These are phyloP conservation scores for Westerdykella sp. DNA, from an alignment of 2,329 filamentous ascomycete species.

Conservation along the genomic window DNA sequence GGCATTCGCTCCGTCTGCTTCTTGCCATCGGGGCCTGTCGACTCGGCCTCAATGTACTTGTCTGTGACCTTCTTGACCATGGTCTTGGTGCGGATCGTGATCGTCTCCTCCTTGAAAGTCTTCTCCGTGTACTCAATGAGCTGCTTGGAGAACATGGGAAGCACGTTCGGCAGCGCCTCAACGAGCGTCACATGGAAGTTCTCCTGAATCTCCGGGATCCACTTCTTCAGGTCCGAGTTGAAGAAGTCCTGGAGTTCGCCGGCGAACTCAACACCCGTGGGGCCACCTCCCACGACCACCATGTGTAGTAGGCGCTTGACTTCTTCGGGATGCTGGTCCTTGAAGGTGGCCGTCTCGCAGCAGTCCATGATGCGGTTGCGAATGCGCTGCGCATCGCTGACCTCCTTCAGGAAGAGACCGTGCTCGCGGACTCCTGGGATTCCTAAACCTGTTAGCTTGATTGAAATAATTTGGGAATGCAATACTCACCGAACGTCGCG, in stretches of 20 bases:
- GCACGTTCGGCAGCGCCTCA: conserved; percentile 90
- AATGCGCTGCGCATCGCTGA: conserved; percentile 89
- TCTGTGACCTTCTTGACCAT: conserved; percentile 97
- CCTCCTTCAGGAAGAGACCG: conserved; percentile 98
- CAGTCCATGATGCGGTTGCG: conserved; percentile 99
- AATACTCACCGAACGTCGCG: conserved; percentile 74
- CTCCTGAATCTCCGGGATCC: conserved; percentile 89
- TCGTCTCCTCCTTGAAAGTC: conserved; percentile 98
- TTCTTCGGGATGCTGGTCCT: conserved; percentile 84
- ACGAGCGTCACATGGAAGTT: conserved; percentile 97
- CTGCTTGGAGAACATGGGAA: conserved; percentile 98
- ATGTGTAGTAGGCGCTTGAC: conserved; percentile 93
- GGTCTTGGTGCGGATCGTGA: conserved; percentile 95
- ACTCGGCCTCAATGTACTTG: conserved; percentile 86
- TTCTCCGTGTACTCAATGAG: conserved; percentile 99
- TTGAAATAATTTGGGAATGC: conserved; percentile 7
- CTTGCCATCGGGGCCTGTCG: conserved; percentile 71
- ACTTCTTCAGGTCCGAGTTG: conserved; percentile 95
- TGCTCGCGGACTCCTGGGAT: conserved; percentile 93
- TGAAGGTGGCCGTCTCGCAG: conserved; percentile 96
- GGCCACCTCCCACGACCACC: conserved; percentile 80
- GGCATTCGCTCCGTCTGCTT: conserved; percentile 78
- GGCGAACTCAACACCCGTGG: conserved; percentile 96
- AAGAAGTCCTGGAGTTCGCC: conserved; percentile 99
- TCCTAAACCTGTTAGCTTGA: conserved; percentile 37